Evolutionary conservation across 139 green algal genomes (phyloP).

Genomic region (Limnomonas spitsbergensis): DNA sequence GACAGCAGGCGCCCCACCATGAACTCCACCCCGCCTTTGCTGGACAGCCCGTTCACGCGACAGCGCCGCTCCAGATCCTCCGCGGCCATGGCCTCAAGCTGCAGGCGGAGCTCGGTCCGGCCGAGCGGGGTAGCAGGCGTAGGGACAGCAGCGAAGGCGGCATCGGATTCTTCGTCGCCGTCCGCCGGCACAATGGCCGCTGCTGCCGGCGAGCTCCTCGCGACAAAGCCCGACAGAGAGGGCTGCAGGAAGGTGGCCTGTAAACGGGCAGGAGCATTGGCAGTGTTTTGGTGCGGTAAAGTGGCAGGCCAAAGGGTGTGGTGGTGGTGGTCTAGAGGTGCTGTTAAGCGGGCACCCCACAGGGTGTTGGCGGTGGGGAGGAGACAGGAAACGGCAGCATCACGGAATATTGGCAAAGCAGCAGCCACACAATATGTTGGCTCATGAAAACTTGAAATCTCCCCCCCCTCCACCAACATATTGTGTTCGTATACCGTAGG

Average conservation of each 20-base stretch:
- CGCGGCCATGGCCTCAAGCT: conserved; percentile 53
- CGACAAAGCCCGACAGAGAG: not conserved
- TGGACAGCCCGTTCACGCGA: conserved; percentile 54
- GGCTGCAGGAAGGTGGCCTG: conserved; percentile 42
- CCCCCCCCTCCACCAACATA: no score
- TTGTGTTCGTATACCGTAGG: no score
- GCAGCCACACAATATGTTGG: no score
- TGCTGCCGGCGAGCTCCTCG: not conserved
- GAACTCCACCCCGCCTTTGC: conserved; percentile 42
- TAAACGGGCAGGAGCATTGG: conserved; percentile 58
- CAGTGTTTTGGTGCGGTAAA: conserved; percentile 13
- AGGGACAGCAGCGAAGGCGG: not conserved
- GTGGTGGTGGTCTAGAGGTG: no score
- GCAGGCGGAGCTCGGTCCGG: conserved; percentile 27
- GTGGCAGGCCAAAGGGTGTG: not conserved
- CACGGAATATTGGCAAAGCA: no score
- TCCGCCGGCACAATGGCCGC: not conserved
- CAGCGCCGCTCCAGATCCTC: conserved; percentile 70
- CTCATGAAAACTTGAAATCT: no score
- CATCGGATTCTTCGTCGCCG: conserved; percentile 5
- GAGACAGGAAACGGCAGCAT: no score
- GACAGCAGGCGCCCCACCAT: conserved; percentile 39
- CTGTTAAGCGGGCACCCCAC: no score
- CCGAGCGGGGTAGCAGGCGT: not conserved
- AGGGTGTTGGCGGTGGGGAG: no score